Evolutionary conservation across 768 basidiomycete species (phyloP).

Genomic region (Leucogyrophana mollusca): DNA sequence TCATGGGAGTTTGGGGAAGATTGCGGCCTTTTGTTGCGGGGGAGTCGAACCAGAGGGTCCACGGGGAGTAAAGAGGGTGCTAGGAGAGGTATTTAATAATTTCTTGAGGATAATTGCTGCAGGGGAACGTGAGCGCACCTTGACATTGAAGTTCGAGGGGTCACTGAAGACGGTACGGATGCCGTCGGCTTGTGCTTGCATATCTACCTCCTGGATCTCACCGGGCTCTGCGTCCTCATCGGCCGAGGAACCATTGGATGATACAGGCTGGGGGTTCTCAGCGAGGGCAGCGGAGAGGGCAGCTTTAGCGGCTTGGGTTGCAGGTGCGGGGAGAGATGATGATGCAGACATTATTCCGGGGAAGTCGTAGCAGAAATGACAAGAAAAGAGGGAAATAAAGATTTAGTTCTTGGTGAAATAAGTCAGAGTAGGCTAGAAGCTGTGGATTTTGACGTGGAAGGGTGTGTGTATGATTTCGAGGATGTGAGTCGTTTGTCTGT

Average conservation of each 20-base stretch:
- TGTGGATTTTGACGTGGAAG: background rate
- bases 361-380: slow-evolving; percentile 16
- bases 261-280: slow-evolving; percentile 43
- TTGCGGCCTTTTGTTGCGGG: slow-evolving; percentile 88
- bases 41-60: slow-evolving; percentile 99
- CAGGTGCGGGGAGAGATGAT: slow-evolving; percentile 58
- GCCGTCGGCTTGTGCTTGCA: slow-evolving; percentile 78
- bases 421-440: background rate
- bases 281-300: slow-evolving; percentile 74
- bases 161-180: slow-evolving; percentile 94
- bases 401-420: background rate
- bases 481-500: background rate
- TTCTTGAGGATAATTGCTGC: background rate
- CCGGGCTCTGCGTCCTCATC: slow-evolving; percentile 63
- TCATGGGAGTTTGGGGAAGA: slow-evolving; percentile 78
- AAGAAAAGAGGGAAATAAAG: slow-evolving; percentile 5
- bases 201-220: slow-evolving; percentile 85
- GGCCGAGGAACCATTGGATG: slow-evolving; percentile 16
- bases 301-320: slow-evolving; percentile 76
- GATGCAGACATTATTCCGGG: slow-evolving; percentile 33
- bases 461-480: background rate
- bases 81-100: slow-evolving; percentile 28
- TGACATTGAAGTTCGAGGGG: slow-evolving; percentile 93
- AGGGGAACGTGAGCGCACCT: slow-evolving; percentile 49
- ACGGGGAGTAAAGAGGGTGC: slow-evolving; percentile 92